Conservation (phyloP, 2,329 filamentous ascomycete species). For the Pseudocercospora macadamiae region DNA sequence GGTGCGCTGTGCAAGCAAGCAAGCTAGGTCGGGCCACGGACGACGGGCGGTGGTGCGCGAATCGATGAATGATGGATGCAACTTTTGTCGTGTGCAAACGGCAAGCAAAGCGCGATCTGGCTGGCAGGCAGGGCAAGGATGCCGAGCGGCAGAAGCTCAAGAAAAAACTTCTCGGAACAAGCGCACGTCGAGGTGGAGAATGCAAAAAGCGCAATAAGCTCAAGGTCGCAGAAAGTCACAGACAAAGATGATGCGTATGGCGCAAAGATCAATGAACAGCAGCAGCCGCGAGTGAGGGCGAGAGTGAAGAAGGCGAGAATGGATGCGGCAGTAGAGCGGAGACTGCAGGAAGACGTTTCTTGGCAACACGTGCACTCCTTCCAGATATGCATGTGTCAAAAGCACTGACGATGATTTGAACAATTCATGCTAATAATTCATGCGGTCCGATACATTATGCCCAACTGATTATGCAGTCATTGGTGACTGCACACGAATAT, state of each 20-base stretch:
- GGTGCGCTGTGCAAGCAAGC: background rate
- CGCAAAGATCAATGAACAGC: background rate
- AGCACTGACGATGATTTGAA: too few species aligned
- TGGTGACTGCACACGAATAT: too few species aligned
- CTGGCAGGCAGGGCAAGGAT: too few species aligned
- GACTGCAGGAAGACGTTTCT: background rate
- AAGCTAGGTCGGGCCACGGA: constrained; percentile 7
- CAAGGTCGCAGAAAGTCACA: background rate
- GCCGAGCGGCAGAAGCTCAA: background rate
- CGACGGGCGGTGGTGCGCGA: too few species aligned
- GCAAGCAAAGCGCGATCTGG: too few species aligned
- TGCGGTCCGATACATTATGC: too few species aligned
- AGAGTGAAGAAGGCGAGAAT: too few species aligned
- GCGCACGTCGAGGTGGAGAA: background rate
- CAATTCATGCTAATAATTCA: too few species aligned
- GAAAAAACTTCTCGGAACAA: background rate
- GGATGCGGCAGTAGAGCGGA: too few species aligned
- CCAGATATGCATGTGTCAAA: too few species aligned
- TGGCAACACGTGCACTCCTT: background rate
- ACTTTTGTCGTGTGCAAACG: background rate
- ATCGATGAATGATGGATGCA: background rate
- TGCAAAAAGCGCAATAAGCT: background rate
- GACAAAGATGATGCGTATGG: background rate
- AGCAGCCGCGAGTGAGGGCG: background rate
- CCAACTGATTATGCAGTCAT: too few species aligned